Base-by-base conservation (phyloP, 31 red algal species). In the Odonthalia washingtoniensis region DNA sequence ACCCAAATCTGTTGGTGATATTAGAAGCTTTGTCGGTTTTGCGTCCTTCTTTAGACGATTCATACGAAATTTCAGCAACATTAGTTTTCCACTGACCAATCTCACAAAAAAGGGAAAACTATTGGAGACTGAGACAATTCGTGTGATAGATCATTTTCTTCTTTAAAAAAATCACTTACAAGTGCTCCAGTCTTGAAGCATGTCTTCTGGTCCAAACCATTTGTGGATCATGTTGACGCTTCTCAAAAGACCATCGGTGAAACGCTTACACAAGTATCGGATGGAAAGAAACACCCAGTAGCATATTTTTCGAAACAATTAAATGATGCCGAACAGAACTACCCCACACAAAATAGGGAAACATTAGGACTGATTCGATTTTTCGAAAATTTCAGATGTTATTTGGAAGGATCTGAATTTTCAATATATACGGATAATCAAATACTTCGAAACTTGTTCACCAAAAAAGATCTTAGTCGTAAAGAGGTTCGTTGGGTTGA, bases 21-120 rank as follows among this genome's bases (percentile, higher is more conserved):
- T 73, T 37, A 62, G 69, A 43, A 85, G 66, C 27, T 85, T 85
- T 53, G 12, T 85, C 2, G 82, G 82, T 27, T 34, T 85, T 18
- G 37, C 52, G 2, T 38, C 74, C 18, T 75, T 31, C 44, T 75
- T 74, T 65, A 36, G 69, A 46, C 33, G 33, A 34, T 74, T 85
- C 44, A 57, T 85, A 17, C 21, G 24, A 26, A 74, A 72, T 33
- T 73, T 74, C 40, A 27, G 34, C 28, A 57, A 40, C 6, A 52
- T 46, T 52, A 43, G 67, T 18, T 26, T 3, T 42, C 65, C 82
- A 40, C 43, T 85, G 43, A 75, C 33, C 35, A 63, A 75, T 33
- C 42, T 85, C 28, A 75, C 33, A 33, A 44, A 73, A 16, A 73
- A 85, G 43, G 21, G 52, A 5, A 17, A 14, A n/a, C 27, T 16